Evolutionary conservation across 2,329 filamentous ascomycete species (phyloP), one percentile per base, ranked within the genome.

Genomic region (Nemania sp.): DNA sequence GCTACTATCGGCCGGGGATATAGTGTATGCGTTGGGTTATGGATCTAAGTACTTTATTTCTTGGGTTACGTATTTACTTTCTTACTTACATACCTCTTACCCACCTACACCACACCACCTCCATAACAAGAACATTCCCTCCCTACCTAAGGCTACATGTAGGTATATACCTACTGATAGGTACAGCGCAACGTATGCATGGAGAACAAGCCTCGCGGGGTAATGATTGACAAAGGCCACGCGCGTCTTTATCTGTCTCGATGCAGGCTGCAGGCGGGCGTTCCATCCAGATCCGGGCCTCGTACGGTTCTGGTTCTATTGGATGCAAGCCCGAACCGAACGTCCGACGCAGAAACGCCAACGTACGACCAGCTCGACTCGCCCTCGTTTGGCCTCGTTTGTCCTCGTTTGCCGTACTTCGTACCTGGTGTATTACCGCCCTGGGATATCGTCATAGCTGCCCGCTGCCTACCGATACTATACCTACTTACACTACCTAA

Each of bases 151-250:
- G n/a, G n/a, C n/a, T n/a, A n/a, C n/a, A n/a, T n/a, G n/a, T n/a
- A n/a, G n/a, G n/a, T n/a, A n/a, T n/a, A n/a, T n/a, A n/a, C n/a
- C n/a, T n/a, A n/a, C n/a, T n/a, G n/a, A n/a, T n/a, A n/a, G n/a
- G n/a, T n/a, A n/a, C n/a, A n/a, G n/a, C n/a, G n/a, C n/a, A n/a
- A n/a, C n/a, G 13, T n/a, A 2, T n/a, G 39, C 39, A 20, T 7
- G n/a, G 11, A 42, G 11, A 42, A 17, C 39, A 42, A 29, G 39
- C 53, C 51, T 54, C 51, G 57, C 55, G 57, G 58, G 58, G 58
- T 43, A 57, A 53, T 57, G 58, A 60, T 57, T 57, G 43, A 52
- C 58, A 39, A 56, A 18, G 42, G 47, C 58, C 58, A 60, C 53
- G 48, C 53, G 48, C 29, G 58, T 49, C 54, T 61, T 49, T 52